A percentile compares a stretch with the other conserved stretches of the same genome.
Conservation (phyloP, 192 early-diverging fungal genomes). For the Polychytrium aggregatum region DNA sequence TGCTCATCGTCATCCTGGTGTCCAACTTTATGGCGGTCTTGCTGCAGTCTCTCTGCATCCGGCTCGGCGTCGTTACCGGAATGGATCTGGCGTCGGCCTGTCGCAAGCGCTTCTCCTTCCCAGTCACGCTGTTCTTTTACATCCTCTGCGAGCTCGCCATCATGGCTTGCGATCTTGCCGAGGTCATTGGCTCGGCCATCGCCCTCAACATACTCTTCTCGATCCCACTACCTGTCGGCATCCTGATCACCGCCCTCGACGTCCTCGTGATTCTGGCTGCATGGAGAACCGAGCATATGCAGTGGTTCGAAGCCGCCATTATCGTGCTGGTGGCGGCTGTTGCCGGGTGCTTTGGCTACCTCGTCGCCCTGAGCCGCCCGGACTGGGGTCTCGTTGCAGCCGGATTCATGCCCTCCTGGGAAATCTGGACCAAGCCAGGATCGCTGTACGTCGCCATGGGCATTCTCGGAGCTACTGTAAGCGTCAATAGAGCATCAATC, state of each 20-base stretch:
- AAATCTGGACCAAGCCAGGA: conserved; percentile 42
- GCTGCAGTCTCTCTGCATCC: conserved; percentile 67
- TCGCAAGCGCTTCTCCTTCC: conserved; percentile 40
- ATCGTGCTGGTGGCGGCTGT: conserved; percentile 50
- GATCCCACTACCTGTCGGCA: conserved; percentile 55
- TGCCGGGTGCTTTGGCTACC: conserved; percentile 51
- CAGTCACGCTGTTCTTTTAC: conserved; percentile 50
- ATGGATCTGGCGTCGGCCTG: conserved; percentile 63
- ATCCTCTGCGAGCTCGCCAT: conserved; percentile 64
- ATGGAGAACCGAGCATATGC: conserved; percentile 41
- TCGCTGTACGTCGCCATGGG: conserved; percentile 58
- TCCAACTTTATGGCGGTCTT: conserved; percentile 68
- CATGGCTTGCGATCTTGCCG: conserved; percentile 65
- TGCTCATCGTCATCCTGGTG: conserved; percentile 59
- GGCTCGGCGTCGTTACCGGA: conserved; percentile 62
- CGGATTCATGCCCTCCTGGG: conserved; percentile 51
- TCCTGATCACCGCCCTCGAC: conserved; percentile 61
- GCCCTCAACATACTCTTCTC: conserved; percentile 65
- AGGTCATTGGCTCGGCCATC: conserved; percentile 78
- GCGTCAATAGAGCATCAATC: neutral
- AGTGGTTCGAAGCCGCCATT: conserved; percentile 56
- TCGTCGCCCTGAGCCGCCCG: conserved; percentile 46
- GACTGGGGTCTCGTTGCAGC: conserved; percentile 46
- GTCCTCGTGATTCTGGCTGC: conserved; percentile 57
- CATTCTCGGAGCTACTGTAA: conserved; percentile 72